Base-by-base conservation (phyloP, 1,139 yeast species). In the Wickerhamomyces sp. region DNA sequence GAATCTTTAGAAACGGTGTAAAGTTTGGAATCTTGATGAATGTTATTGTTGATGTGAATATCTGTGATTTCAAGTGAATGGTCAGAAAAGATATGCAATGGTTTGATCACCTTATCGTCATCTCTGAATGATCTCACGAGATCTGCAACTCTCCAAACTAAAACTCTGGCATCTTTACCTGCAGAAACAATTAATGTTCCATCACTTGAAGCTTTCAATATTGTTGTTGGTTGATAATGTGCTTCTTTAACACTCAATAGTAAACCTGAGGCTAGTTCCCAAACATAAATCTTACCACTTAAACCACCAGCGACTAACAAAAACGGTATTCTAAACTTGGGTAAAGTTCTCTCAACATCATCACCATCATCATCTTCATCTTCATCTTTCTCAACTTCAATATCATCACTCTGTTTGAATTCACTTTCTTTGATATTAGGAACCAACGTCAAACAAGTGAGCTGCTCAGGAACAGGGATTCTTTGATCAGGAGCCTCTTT, bases 191-290 rank as follows among this genome's bases (percentile, higher is more conserved):
- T 54, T 42, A 73, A 80, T 8, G 77, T 72, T 6, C 91, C 91
- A 52, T 88, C 83, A 14, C 60, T 45, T 3, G 85, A 66, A 47
- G 84, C 75, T 41, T 66, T 67, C 19, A 89, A 56, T 23, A 67
- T 68, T 0, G 81, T 71, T 12, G 88, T 70, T 6, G 72, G 69
- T 58, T 89, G 96, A 58, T 87, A 91, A 61, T 91, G 98, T 1
- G 87, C 82, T 34, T 86, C 91, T 50, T 76, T 77, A 9, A 78
- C 91, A 42, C 75, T 69, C 24, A 89, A 51, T 39, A 91, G 64
- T 31, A 76, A 64, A 2, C 98, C 96, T 4, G 93, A 80, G n/a
- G 70, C 58, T 35, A 87, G 52, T 48, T 86, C 96, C 97, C 98
- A 91, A 4, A 89, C 58, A 52, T 83, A 84, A 16, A 91, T 48